Evolutionary conservation across 179 eudicot species (phyloP).

Genomic region (Beta lomatogona): DNA sequence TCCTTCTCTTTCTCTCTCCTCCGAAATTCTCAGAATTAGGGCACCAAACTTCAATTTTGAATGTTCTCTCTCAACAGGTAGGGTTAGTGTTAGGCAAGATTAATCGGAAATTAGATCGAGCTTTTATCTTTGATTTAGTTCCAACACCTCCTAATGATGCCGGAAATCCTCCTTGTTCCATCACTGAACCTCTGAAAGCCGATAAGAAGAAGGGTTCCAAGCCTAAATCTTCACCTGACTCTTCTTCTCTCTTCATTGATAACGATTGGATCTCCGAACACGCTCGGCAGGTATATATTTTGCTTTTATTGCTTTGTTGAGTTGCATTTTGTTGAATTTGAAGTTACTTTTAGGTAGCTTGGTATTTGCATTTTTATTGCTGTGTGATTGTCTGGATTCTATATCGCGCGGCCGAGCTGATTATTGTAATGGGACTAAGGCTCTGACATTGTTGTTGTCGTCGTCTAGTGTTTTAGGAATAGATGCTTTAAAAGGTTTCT

Average conservation of each 20-base stretch:
- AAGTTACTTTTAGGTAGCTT: too few species aligned
- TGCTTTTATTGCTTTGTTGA: background rate
- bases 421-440: too few species aligned
- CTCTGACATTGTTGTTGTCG: too few species aligned
- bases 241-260: conserved; percentile 61
- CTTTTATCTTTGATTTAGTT: conserved; percentile 72
- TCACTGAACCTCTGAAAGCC: conserved; percentile 38
- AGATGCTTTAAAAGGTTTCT: background rate
- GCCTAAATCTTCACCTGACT: conserved; percentile 43
- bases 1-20: background rate
- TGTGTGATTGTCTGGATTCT: too few species aligned
- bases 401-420: too few species aligned
- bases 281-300: conserved; percentile 69
- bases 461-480: too few species aligned
- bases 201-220: conserved; percentile 53
- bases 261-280: conserved; percentile 90
- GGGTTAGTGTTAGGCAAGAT: conserved; percentile 86
- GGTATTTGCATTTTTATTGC: too few species aligned
- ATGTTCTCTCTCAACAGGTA: conserved; percentile 37
- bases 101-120: conserved; percentile 59
- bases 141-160: conserved; percentile 79
- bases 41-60: background rate
- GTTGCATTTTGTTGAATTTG: background rate
- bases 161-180: conserved; percentile 70
- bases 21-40: background rate